Evolutionary conservation across 495 filamentous ascomycete species (phyloP).

Genomic region (Collariella sp.): DNA sequence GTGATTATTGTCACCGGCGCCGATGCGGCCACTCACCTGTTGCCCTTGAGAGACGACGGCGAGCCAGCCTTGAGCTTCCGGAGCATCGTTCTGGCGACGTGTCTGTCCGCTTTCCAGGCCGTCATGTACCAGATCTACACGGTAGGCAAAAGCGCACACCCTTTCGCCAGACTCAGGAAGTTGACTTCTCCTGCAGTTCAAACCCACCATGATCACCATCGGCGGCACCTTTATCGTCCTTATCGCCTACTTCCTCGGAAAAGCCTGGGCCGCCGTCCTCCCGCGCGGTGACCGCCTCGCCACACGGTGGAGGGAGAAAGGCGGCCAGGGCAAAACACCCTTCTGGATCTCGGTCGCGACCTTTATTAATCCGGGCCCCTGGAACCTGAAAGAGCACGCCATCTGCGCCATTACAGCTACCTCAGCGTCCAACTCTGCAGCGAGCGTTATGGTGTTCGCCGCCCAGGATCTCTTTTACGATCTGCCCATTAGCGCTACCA

Average conservation of each 20-base stretch:
- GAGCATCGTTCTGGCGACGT: constrained; percentile 35
- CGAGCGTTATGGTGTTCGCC: constrained; percentile 30
- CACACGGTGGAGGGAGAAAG: constrained; percentile 13
- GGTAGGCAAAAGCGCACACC: constrained; percentile 12
- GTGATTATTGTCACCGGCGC: constrained; percentile 21
- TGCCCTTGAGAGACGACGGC: constrained; percentile 40
- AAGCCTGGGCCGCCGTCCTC: constrained; percentile 33
- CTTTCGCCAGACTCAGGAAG: neutral
- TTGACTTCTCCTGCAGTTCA: no score
- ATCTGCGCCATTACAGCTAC: constrained; percentile 36
- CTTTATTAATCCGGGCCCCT: constrained; percentile 33
- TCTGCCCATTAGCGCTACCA: constrained; percentile 24
- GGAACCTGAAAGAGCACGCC: constrained; percentile 41
- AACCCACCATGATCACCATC: constrained; percentile 16
- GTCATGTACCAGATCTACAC: constrained; percentile 43
- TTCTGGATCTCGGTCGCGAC: constrained; percentile 20
- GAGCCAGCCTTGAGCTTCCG: constrained; percentile 41
- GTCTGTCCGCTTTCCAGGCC: constrained; percentile 39
- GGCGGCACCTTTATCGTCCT: constrained; percentile 23
- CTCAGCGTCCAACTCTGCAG: constrained; percentile 31
- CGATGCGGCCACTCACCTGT: constrained; percentile 22
- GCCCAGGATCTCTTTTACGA: constrained; percentile 41
- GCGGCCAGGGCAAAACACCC: constrained; percentile 10
- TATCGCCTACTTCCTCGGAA: constrained; percentile 32
- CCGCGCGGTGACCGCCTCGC: constrained; percentile 33